Evolutionary conservation across 2,329 filamentous ascomycete genomes (phyloP).

Genomic region (Colletotrichum sp.): DNA sequence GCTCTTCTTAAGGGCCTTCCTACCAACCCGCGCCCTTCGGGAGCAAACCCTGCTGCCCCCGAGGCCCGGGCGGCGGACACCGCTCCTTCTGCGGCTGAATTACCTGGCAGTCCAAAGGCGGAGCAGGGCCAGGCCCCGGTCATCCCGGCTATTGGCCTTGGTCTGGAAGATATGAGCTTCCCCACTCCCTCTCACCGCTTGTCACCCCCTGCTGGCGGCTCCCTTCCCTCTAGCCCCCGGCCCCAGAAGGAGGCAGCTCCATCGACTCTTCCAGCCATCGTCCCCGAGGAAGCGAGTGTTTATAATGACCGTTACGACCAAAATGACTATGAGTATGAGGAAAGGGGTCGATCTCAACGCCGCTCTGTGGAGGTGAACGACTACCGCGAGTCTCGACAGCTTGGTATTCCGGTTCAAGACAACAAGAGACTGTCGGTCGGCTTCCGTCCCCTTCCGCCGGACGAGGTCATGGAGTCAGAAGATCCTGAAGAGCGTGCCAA

Average conservation of each 20-base stretch:
- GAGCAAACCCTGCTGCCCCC: constrained; percentile 2
- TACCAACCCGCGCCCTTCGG: constrained; percentile 15
- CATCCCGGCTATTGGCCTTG: constrained; percentile 20
- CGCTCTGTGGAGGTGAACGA: constrained; percentile 27
- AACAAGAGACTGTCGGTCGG: constrained; percentile 69
- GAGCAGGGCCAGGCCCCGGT: constrained; percentile 5
- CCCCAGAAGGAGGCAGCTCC: constrained; percentile 40
- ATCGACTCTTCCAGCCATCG: constrained; percentile 34
- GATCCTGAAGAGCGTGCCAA: constrained; percentile 95
- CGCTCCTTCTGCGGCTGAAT: constrained; percentile 6
- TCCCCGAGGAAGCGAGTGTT: constrained; percentile 15
- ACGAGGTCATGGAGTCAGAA: constrained; percentile 79
- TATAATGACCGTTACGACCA: constrained; percentile 31
- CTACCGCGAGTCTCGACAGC: constrained; percentile 34
- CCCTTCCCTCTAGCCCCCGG: constrained; percentile 32
- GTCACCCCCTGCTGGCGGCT: constrained; percentile 30
- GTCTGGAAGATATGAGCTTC: constrained; percentile 20
- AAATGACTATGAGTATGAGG: constrained; percentile 30
- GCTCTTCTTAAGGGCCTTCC: constrained; percentile 31
- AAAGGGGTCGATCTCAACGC: constrained; percentile 40
- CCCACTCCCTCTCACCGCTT: constrained; percentile 18
- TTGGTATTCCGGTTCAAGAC: constrained; percentile 61
- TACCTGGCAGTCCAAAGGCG: not conserved
- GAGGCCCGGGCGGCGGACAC: constrained; percentile 6
- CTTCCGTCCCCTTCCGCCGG: constrained; percentile 85